phyloP scores from a whole-genome alignment of 805 yeast species.

The Metschnikowia shivogae region DNA sequence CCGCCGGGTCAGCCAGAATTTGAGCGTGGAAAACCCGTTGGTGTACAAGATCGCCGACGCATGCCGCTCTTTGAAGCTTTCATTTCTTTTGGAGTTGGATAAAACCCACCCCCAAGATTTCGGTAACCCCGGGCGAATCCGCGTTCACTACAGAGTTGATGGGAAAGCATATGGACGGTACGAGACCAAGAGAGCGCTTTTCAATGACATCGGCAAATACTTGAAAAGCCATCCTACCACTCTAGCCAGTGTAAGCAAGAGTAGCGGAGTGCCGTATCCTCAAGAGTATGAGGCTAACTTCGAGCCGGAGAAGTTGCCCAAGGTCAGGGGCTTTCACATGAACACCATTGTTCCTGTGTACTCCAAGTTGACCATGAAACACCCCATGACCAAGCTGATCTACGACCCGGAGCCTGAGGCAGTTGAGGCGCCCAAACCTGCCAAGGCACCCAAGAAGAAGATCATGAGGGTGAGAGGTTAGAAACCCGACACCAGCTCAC shows the following conservation, averaged over 20 bases:
- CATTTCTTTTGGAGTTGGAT: constrained; percentile 63
- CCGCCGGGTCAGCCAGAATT: constrained; percentile 65
- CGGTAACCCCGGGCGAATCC: constrained; percentile 96
- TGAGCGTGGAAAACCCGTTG: constrained; percentile 81
- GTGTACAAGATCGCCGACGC: constrained; percentile 84
- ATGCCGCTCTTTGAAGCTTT: constrained; percentile 36
- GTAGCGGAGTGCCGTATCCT: constrained; percentile 59
- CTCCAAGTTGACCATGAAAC: constrained; percentile 73
- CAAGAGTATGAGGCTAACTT: constrained; percentile 51
- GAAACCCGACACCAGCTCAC: neutral
- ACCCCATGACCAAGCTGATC: constrained; percentile 72
- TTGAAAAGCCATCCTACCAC: constrained; percentile 68
- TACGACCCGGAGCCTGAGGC: constrained; percentile 50
- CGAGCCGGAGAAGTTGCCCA: constrained; percentile 59
- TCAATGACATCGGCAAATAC: constrained; percentile 57
- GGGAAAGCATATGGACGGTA: constrained; percentile 39
- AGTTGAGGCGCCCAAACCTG: constrained; percentile 31
- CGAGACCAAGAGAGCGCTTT: constrained; percentile 57
- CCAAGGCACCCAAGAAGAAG: constrained; percentile 51
- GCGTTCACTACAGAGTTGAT: constrained; percentile 57
- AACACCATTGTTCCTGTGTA: constrained; percentile 86
- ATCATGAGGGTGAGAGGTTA: constrained; percentile 58
- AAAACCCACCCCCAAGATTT: constrained; percentile 94
- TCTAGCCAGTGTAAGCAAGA: constrained; percentile 45
- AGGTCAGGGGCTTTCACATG: constrained; percentile 83